These are phyloP conservation scores for Solanum pennellii DNA, from an alignment of 257 asterid species.

Conservation along the genomic window DNA sequence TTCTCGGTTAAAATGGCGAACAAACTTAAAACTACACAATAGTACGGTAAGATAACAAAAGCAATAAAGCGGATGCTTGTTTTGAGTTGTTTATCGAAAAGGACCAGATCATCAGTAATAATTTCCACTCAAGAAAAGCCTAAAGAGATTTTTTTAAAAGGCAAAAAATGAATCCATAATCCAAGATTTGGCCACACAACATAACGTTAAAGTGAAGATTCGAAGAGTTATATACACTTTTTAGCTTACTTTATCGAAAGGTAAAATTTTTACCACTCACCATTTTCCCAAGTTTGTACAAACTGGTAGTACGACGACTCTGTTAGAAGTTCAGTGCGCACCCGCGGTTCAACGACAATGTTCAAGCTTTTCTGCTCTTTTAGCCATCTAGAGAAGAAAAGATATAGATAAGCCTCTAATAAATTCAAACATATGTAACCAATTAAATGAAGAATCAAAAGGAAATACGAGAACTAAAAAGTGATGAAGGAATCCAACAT, in stretches of 20 bases:
- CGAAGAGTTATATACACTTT: neutral
- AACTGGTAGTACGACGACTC: constrained; percentile 60
- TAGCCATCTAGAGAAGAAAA: constrained; percentile 53
- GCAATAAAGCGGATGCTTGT: neutral
- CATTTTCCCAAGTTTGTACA: constrained; percentile 72
- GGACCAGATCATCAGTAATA: neutral
- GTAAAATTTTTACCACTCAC: constrained; percentile 23
- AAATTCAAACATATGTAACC: neutral
- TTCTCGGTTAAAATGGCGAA: neutral
- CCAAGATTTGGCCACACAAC: neutral
- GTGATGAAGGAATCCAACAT: too few species aligned
- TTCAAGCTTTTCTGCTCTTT: constrained; percentile 58
- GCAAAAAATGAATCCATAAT: neutral
- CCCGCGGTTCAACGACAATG: constrained; percentile 78
- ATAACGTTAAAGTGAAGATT: neutral
- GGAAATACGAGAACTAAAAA: too few species aligned
- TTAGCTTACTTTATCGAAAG: neutral
- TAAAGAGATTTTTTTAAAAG: neutral
- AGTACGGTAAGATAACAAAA: neutral
- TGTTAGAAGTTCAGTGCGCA: constrained; percentile 60
- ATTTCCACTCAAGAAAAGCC: neutral
- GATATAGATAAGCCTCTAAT: neutral
- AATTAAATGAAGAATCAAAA: neutral
- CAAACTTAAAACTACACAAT: neutral
- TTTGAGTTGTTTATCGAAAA: neutral